A percentile compares a stretch with the other conserved stretches of the same genome.
These are phyloP conservation scores for Endoconidiophora laricicola DNA, from an alignment of 2,329 filamentous ascomycete species.

Conservation along the genomic window DNA sequence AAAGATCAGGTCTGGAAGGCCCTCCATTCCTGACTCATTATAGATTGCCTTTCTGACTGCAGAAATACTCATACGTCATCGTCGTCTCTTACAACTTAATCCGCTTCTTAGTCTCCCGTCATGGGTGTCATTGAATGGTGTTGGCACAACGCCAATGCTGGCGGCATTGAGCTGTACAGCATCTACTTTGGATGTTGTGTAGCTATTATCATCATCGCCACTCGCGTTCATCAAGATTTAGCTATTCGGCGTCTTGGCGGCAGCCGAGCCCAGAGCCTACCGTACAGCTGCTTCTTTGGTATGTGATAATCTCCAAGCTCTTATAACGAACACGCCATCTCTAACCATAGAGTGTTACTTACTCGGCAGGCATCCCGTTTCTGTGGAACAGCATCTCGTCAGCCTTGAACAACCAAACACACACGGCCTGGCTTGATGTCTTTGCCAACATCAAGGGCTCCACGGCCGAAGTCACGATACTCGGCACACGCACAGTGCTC, in stretches of 20 bases:
- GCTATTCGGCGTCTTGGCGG: slow-evolving; percentile 3
- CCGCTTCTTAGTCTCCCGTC: not conserved
- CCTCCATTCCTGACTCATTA: no score
- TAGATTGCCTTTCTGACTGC: no score
- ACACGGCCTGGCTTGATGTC: slow-evolving; percentile 42
- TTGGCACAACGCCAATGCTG: not conserved
- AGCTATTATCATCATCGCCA: not conserved
- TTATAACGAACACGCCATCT: not conserved
- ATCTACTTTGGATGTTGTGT: not conserved
- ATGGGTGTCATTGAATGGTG: slow-evolving; percentile 4
- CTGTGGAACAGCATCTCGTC: slow-evolving; percentile 38
- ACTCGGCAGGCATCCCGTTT: slow-evolving; percentile 40
- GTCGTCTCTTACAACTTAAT: no score
- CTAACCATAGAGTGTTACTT: not conserved
- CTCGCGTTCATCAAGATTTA: not conserved
- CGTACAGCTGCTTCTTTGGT: not conserved
- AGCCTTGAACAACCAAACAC: slow-evolving; percentile 35
- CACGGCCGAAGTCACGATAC: slow-evolving; percentile 42
- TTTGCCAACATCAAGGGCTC: slow-evolving; percentile 30
- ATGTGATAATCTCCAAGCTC: not conserved
- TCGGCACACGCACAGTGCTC: slow-evolving; percentile 46
- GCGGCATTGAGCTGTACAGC: not conserved
- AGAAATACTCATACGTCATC: no score
- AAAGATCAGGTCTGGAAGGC: no score
- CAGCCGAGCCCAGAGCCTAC: not conserved